Evolutionary conservation across 169 alveolate species (phyloP), one percentile per base, ranked within the genome.

Genomic region (Cryptosporidium parvum): DNA sequence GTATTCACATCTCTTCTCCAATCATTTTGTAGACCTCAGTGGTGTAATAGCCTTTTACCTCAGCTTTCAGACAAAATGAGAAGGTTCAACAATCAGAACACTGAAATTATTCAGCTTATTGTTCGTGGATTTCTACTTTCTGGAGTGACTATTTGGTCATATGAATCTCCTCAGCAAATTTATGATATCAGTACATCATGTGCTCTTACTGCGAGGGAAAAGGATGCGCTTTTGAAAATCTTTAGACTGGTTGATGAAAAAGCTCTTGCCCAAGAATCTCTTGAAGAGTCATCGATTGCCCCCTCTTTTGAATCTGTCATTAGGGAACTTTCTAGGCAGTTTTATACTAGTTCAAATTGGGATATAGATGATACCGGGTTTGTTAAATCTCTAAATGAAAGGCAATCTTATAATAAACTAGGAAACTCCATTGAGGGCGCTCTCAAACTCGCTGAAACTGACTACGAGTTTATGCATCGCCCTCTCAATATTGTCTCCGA

Each of bases 281-380:
- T 61, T 29, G 68, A 80, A 10, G 89, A 80, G 45, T 59, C 75
- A 37, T 62, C 73, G 3, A 80, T 80, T 80, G 51, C 75, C 37
- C 89, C 89, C 3, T 80, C 89, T 16, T 80, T 80, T 51, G 89
- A 80, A 62, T 80, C 89, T 7, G 89, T 80, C 7, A 80, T 80
- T 42, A 52, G 89, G 23, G 89, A 80, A 23, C 62, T 80, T 26
- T 59, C 89, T 3, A 80, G 80, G 29, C 58, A 80, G 37, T 80
- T 80, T 48, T 80, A 80, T 23, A 59, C 45, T 39, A 44, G 10
- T 51, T 80, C 89, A 21, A 80, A 80, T 26, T 80, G 89, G 89
- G 89, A 80, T 62, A 62, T 62, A 6, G 89, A 80, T 6, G 89
- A 80, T 45, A 80, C 89, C 3, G 89, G 89, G 8, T 80, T 80